A percentile compares a stretch with the other conserved stretches of the same genome.
phyloP scores from a whole-genome alignment of 2,329 filamentous ascomycete genomes.

The Fusarium falciforme region DNA sequence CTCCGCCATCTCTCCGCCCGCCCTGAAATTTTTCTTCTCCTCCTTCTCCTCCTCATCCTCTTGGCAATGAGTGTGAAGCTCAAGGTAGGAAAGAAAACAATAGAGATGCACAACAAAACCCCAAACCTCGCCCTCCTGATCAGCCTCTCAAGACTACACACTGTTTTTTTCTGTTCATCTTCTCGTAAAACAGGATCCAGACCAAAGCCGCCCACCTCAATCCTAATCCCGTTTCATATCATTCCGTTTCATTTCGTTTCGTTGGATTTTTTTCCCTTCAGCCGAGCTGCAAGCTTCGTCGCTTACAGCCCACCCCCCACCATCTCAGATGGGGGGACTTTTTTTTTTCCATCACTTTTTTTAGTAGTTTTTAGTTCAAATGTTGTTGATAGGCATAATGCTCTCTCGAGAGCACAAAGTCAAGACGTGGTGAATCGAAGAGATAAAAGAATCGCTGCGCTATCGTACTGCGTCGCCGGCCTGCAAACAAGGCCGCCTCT shows the following conservation, averaged over 20 bases:
- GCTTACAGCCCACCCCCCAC: conserved; percentile 17
- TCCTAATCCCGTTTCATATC: conserved; percentile 38
- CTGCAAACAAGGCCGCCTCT: conserved; percentile 5
- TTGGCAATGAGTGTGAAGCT: background rate
- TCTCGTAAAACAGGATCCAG: conserved; percentile 40
- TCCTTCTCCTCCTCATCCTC: background rate
- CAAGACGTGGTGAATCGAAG: conserved; percentile 9
- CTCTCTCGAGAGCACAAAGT: background rate
- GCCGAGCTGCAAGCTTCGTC: conserved; percentile 32
- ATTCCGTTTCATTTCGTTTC: conserved; percentile 19
- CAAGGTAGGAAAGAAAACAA: background rate
- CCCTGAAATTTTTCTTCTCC: background rate
- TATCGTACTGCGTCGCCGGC: conserved; percentile 18
- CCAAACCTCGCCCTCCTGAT: conserved; percentile 25
- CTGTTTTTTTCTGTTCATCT: conserved; percentile 8
- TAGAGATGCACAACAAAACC: conserved; percentile 13
- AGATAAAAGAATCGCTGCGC: conserved; percentile 26
- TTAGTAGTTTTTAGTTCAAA: background rate
- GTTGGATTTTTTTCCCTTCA: conserved; percentile 33
- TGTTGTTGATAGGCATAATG: background rate
- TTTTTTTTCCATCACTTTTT: background rate
- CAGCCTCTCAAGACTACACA: conserved; percentile 18
- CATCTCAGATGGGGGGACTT: conserved; percentile 6
- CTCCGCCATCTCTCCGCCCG: background rate
- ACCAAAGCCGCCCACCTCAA: conserved; percentile 44